Evolutionary conservation across 2,329 filamentous ascomycete species (phyloP).

Genomic region (Chaetomium strumarium): DNA sequence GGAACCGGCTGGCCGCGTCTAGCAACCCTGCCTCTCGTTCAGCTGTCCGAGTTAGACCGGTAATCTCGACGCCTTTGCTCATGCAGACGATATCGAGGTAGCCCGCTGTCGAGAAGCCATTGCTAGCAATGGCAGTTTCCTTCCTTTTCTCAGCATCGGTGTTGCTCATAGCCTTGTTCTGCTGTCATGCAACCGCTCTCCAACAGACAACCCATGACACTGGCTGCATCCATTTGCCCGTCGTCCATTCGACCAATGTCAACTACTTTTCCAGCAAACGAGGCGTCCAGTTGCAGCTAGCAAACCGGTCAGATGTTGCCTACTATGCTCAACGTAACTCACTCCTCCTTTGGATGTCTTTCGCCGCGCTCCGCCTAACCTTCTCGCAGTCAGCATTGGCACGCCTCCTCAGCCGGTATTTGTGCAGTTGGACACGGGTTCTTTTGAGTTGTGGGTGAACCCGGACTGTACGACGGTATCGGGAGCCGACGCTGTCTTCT

Average conservation of each 20-base stretch:
- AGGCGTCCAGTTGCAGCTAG: slow-evolving; percentile 39
- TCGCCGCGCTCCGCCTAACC: slow-evolving; percentile 18
- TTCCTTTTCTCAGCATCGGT: slow-evolving; percentile 19
- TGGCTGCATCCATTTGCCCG: slow-evolving; percentile 35
- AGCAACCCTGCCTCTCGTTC: not conserved
- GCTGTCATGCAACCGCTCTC: slow-evolving; percentile 14
- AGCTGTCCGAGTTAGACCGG: not conserved
- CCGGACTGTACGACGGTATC: slow-evolving; percentile 47
- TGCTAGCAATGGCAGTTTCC: slow-evolving; percentile 28
- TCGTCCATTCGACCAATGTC: slow-evolving; percentile 39
- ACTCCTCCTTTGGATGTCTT: slow-evolving; percentile 1
- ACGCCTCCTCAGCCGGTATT: slow-evolving; percentile 48
- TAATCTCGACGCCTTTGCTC: not conserved
- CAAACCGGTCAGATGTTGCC: slow-evolving; percentile 48
- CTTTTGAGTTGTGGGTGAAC: slow-evolving; percentile 59
- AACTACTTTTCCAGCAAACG: slow-evolving; percentile 36
- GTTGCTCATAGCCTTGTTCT: slow-evolving; percentile 22
- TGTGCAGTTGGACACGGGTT: slow-evolving; percentile 54
- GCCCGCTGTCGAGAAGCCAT: slow-evolving; percentile 7
- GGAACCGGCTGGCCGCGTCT: slow-evolving; percentile 11
- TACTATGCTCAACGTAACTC: slow-evolving; percentile 45
- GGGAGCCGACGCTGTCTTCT: slow-evolving; percentile 39
- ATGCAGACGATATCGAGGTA: slow-evolving; percentile 18
- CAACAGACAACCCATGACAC: slow-evolving; percentile 18
- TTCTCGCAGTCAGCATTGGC: slow-evolving; percentile 41